These are phyloP conservation scores for Aspergillus pseudoglaucus DNA, from an alignment of 2,329 filamentous ascomycete species.

Conservation along the genomic window DNA sequence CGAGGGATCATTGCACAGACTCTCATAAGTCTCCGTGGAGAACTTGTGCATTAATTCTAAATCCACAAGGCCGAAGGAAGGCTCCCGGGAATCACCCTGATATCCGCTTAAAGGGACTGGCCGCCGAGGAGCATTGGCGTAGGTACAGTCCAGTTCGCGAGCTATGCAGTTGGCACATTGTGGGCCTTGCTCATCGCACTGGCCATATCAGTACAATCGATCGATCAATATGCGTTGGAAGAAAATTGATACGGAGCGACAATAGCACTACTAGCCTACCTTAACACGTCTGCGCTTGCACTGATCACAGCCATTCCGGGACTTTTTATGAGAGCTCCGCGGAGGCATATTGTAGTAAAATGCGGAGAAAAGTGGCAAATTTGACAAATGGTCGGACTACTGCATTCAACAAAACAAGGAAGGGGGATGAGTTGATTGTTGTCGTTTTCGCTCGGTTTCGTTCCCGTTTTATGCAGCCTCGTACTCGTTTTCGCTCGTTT, in stretches of 20 bases:
- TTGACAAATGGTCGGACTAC: background rate
- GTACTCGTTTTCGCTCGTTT: background rate
- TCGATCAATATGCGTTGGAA: background rate
- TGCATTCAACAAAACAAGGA: background rate
- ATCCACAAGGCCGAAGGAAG: conserved; percentile 26
- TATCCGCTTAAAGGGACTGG: background rate
- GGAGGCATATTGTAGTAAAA: conserved; percentile 23
- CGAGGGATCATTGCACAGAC: conserved; percentile 27
- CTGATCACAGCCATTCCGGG: conserved; percentile 37
- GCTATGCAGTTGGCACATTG: conserved; percentile 33
- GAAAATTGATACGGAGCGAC: no score
- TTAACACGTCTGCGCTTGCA: conserved; percentile 39
- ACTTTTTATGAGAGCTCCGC: conserved; percentile 37
- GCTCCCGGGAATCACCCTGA: background rate
- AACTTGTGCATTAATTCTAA: conserved; percentile 50
- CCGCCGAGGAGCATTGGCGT: conserved; percentile 5
- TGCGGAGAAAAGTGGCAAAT: background rate
- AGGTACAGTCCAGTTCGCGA: conserved; percentile 29
- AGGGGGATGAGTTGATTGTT: background rate
- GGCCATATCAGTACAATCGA: conserved; percentile 1
- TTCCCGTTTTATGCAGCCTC: background rate
- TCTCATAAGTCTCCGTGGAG: conserved; percentile 42
- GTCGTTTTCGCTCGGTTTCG: background rate
- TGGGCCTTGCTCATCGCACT: conserved; percentile 36
- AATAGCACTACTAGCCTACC: conserved; percentile 16